Evolutionary conservation across 305 asterid species (phyloP), one percentile per base, ranked within the genome.

Genomic region (Plantago coronopus): DNA sequence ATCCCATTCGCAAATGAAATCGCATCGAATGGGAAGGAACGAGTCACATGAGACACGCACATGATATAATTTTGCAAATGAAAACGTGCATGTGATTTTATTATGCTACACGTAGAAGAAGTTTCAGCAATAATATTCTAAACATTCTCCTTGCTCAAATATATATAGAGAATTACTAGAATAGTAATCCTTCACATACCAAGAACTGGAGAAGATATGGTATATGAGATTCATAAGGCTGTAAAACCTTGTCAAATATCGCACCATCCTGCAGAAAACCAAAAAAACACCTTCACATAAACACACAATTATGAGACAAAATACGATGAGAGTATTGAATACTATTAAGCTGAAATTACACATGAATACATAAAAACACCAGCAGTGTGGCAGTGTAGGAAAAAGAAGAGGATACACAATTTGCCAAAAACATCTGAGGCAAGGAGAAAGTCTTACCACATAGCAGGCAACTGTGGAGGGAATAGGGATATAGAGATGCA

Each of bases 171-270:
- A 56, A 43, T 48, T 37, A 44, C 19, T 45, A 31, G 50, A 3
- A 59, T 12, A 53, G 54, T 9, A 57, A 63, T 62, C 48, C 57
- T 64, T 38, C 48, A 63, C 84, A 56, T 79, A 83, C 99, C 93
- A 83, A 74, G 80, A 93, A 93, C 77, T 93, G 99, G 72, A 93
- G 96, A 69, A 93, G 88, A 77, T 78, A 93, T 47, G 99, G 99
- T 70, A 89, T 87, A 63, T 93, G 99, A 57, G 99, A 87, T 72
- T 93, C 99, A 72, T 89, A 78, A 63, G 97, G 97, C 87, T 93
- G 97, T 54, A 89, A 66, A 48, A 71, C 59, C 80, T 72, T 89
- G 62, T 81, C 94, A 72, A 79, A 61, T 59, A 85, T 74, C 44
- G 87, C 89, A 65, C 99, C 99, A 61, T 80, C 83, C 99, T 93